phyloP scores from a whole-genome alignment of 2,329 filamentous ascomycete genomes.

The Monosporascus sp. region DNA sequence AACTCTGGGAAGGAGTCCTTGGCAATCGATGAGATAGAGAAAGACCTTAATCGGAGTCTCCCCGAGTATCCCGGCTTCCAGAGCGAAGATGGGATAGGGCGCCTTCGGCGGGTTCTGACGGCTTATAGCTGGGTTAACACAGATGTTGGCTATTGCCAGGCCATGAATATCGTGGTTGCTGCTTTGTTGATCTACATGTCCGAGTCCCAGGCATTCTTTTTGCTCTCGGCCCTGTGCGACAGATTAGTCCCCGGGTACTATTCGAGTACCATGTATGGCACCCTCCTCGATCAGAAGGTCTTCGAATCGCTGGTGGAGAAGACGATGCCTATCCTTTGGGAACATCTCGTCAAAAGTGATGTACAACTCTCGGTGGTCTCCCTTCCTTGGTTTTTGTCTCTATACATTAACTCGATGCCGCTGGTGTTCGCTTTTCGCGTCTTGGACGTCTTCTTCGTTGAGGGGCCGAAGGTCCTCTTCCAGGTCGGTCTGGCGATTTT shows the following conservation, averaged over 20 bases:
- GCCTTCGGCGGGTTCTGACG: constrained; percentile 83
- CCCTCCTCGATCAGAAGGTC: constrained; percentile 90
- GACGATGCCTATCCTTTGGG: constrained; percentile 98
- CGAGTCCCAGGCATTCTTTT: constrained; percentile 90
- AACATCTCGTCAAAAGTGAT: constrained; percentile 93
- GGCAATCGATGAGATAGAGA: constrained; percentile 98
- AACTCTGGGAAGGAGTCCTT: constrained; percentile 82
- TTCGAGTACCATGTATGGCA: constrained; percentile 98
- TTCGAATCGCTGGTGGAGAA: constrained; percentile 98
- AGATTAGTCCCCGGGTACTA: constrained; percentile 94
- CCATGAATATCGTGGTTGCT: constrained; percentile 99
- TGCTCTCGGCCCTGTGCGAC: constrained; percentile 87
- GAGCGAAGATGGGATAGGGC: constrained; percentile 87
- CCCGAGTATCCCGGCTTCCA: constrained; percentile 98
- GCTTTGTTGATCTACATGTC: constrained; percentile 99
- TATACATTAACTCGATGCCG: constrained; percentile 99
- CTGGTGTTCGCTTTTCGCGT: constrained; percentile 96
- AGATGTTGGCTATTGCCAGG: constrained; percentile 96
- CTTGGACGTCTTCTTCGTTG: constrained; percentile 95
- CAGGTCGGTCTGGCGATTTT: constrained; percentile 96
- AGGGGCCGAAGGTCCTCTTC: constrained; percentile 95
- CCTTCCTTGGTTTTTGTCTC: constrained; percentile 92
- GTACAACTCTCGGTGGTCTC: constrained; percentile 97
- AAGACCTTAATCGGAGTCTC: constrained; percentile 91
- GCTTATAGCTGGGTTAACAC: constrained; percentile 97